Percentiles rank a stretch among this genome's conserved stretches.
Evolutionary conservation across 148 eudicot genomes (phyloP).

Genomic region (Pharnaceum exiguum): DNA sequence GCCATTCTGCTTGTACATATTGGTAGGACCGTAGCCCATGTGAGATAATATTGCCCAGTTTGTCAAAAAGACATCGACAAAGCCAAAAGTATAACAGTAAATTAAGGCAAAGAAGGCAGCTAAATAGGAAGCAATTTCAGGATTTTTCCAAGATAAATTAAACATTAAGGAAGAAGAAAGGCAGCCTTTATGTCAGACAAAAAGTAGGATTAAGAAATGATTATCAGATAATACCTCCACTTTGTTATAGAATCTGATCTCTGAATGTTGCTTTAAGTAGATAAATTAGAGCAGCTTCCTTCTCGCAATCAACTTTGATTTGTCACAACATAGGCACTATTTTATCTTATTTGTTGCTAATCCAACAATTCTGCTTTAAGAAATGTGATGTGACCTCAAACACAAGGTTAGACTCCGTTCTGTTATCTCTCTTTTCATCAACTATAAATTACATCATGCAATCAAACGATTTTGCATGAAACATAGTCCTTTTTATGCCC

Average conservation of each 20-base stretch:
- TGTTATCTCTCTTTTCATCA: too few relatives aligned
- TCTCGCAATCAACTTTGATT: neutral
- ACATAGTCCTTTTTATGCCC: too few relatives aligned
- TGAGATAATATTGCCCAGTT: conserved; percentile 14
- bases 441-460: too few relatives aligned
- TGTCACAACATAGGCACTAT: neutral
- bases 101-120: neutral
- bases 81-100: conserved; percentile 19
- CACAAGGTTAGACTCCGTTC: neutral
- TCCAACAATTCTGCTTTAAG: neutral
- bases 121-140: conserved; percentile 2
- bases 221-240: conserved; percentile 23
- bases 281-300: neutral
- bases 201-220: conserved; percentile 10
- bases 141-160: conserved; percentile 4
- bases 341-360: neutral
- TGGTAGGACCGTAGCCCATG: conserved; percentile 23
- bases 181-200: neutral
- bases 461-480: too few relatives aligned
- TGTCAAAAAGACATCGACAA: conserved; percentile 18
- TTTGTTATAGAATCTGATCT: conserved; percentile 18
- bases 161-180: neutral
- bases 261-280: neutral
- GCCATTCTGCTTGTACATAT: neutral
- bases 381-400: neutral